phyloP scores from a whole-genome alignment of 1,139 yeast genomes.

The Hyphopichia burtonii region DNA sequence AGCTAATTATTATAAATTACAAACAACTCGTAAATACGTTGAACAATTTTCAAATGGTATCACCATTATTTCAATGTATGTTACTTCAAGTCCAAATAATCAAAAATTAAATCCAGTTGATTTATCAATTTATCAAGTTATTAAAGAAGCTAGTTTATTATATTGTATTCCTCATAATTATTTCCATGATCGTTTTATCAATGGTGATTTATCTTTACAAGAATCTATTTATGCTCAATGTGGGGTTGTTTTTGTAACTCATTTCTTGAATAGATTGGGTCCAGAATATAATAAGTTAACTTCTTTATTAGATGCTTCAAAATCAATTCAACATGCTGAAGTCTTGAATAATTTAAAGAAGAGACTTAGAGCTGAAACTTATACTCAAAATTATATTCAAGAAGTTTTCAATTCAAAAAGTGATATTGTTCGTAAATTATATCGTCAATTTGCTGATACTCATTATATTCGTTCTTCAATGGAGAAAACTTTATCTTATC shows the following conservation, averaged over 20 bases:
- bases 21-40: constrained; percentile 85
- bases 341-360: constrained; percentile 79
- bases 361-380: constrained; percentile 90
- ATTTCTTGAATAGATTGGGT: constrained; percentile 91
- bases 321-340: constrained; percentile 67
- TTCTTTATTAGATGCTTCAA: constrained; percentile 59
- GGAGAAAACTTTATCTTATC: constrained; percentile 85
- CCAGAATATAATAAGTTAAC: constrained; percentile 78
- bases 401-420: constrained; percentile 73
- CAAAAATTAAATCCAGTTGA: constrained; percentile 49
- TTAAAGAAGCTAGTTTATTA: constrained; percentile 89
- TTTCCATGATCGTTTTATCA: constrained; percentile 72
- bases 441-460: constrained; percentile 87
- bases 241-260: constrained; percentile 89
- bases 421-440: constrained; percentile 76
- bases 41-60: constrained; percentile 92
- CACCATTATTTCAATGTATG: constrained; percentile 83
- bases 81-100: constrained; percentile 49
- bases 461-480: constrained; percentile 77
- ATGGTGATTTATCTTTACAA: constrained; percentile 83
- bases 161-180: constrained; percentile 88
- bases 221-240: constrained; percentile 94
- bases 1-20: constrained; percentile 85
- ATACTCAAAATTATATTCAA: constrained; percentile 79
- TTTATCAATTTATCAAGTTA: constrained; percentile 83